A percentile compares a stretch with the other conserved stretches of the same genome.
Conservation (phyloP, 805 yeast genomes). For the Saccharomycopsis capsularis region DNA sequence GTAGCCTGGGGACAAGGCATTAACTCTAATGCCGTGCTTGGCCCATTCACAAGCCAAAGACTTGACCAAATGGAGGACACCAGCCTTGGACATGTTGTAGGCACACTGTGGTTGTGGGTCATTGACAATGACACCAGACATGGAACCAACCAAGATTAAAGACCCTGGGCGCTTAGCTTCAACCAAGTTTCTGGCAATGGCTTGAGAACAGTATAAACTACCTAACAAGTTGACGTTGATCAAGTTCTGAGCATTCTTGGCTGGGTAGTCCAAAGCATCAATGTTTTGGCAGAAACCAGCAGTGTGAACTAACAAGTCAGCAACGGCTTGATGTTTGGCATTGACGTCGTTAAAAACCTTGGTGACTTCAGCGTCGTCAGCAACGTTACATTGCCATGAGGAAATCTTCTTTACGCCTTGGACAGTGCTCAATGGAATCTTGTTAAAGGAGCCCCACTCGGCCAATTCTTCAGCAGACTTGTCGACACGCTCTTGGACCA, state of each 20-base stretch:
- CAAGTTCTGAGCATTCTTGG: conserved; percentile 54
- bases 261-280: conserved; percentile 63
- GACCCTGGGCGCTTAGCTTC: conserved; percentile 49
- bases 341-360: conserved; percentile 46
- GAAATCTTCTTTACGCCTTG: conserved; percentile 31
- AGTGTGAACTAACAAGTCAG: conserved; percentile 51
- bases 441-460: conserved; percentile 40
- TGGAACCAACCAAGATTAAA: conserved; percentile 57
- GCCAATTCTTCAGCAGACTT: conserved; percentile 41
- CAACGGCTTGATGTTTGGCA: conserved; percentile 45
- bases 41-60: conserved; percentile 76
- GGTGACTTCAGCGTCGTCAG: conserved; percentile 45
- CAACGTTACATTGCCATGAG: conserved; percentile 59
- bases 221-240: conserved; percentile 63
- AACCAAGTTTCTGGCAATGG: conserved; percentile 61
- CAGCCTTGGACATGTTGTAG: conserved; percentile 70
- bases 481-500: conserved; percentile 54
- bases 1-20: conserved; percentile 64
- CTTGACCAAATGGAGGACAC: conserved; percentile 57
- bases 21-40: conserved; percentile 50
- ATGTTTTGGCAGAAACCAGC: conserved; percentile 66
- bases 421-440: conserved; percentile 28
- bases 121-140: conserved; percentile 66
- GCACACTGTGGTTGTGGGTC: conserved; percentile 68
- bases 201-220: conserved; percentile 57